phyloP scores from a whole-genome alignment of 495 filamentous ascomycete species.

The Penicillium cataractarum region DNA sequence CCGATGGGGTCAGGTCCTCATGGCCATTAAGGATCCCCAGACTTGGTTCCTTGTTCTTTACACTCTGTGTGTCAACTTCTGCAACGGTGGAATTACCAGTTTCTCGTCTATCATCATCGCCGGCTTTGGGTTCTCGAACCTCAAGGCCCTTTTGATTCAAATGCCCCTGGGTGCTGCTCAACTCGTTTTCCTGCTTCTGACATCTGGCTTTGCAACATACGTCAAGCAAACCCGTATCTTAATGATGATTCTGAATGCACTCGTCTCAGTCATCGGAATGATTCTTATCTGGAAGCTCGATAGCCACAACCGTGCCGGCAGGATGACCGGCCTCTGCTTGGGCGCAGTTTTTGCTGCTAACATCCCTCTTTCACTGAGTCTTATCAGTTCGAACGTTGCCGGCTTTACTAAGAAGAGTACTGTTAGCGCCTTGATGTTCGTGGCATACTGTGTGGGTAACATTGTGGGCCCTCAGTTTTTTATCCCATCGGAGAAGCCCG shows the following conservation, averaged over 20 bases:
- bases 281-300: conserved; percentile 61
- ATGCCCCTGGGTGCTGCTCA: conserved; percentile 43
- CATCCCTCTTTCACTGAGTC: conserved; percentile 57
- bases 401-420: conserved; percentile 67
- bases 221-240: conserved; percentile 31
- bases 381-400: conserved; percentile 63
- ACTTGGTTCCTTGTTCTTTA: conserved; percentile 50
- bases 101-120: conserved; percentile 47
- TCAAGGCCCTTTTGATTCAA: conserved; percentile 41
- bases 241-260: conserved; percentile 39
- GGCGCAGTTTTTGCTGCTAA: conserved; percentile 54
- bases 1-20: conserved; percentile 56
- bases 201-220: conserved; percentile 35
- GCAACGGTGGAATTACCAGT: conserved; percentile 50
- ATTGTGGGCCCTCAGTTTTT: conserved; percentile 46
- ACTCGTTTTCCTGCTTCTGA: conserved; percentile 40
- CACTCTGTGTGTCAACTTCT: conserved; percentile 45
- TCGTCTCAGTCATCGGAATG: conserved; percentile 54
- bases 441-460: conserved; percentile 44
- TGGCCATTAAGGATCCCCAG: conserved; percentile 56
- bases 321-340: conserved; percentile 59
- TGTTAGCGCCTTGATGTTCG: conserved; percentile 43
- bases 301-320: conserved; percentile 49
- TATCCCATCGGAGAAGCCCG: conserved; percentile 36
- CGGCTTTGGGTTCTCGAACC: conserved; percentile 44